Conservation (phyloP, 2,329 filamentous ascomycete genomes). For the Fusarium sp. region DNA sequence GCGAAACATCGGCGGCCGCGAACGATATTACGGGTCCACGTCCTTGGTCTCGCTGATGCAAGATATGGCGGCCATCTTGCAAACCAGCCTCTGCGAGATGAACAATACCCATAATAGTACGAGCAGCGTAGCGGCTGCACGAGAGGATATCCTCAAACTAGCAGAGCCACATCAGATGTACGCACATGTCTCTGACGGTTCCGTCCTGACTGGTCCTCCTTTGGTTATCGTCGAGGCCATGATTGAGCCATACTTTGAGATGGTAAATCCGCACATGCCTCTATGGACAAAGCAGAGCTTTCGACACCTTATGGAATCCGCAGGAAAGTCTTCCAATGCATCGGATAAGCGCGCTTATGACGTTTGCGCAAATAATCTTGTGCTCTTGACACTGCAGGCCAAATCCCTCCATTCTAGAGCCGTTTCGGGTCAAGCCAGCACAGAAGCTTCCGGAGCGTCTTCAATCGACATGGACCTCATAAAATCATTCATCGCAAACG, state of each 20-base stretch:
- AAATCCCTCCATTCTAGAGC: conserved; percentile 14
- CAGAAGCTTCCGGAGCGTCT: neutral
- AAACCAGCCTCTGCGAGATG: neutral
- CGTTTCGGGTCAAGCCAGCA: neutral
- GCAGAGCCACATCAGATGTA: neutral
- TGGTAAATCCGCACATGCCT: conserved; percentile 17
- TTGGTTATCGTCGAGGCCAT: conserved; percentile 18
- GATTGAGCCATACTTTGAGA: conserved; percentile 21
- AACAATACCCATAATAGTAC: neutral
- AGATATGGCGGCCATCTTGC: conserved; percentile 14
- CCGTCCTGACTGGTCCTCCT: conserved; percentile 9
- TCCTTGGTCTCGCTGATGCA: conserved; percentile 13
- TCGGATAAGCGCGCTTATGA: conserved; percentile 13
- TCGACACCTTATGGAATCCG: neutral
- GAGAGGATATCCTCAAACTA: conserved; percentile 9
- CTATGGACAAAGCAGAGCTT: conserved; percentile 15
- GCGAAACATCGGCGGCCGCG: conserved; percentile 1
- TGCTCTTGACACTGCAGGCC: conserved; percentile 17
- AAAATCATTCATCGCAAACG: conserved; percentile 13
- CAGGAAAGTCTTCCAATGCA: neutral
- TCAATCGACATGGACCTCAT: conserved; percentile 12
- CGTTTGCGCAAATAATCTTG: conserved; percentile 19
- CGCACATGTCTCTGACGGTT: conserved; percentile 10
- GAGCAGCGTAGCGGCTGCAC: neutral
- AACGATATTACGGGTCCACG: conserved; percentile 14